Base-by-base conservation (phyloP, 148 eudicot genomes). In the Amaranthus hypochondriacus region DNA sequence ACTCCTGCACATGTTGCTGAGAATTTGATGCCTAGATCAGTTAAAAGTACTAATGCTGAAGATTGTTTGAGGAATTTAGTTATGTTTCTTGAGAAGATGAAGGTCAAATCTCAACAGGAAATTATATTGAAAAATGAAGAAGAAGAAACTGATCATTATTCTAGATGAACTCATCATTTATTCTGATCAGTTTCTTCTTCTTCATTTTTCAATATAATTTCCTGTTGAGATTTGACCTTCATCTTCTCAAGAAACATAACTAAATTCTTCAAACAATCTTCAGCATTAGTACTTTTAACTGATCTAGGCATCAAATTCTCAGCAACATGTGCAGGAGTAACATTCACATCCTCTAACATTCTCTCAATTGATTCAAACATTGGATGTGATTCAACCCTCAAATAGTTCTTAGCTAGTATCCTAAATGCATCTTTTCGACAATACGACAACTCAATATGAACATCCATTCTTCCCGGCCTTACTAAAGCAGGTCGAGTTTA, bases 311-410 rank as follows among this genome's bases (percentile, higher is more conserved):
- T 85, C 65, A 85, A 73, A 56, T 79, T 78, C 72, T 85, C 87
- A 0, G 85, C 87, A 9, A 82, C 87, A 69, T 85, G 81, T 14
- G 87, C 85, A 9, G 83, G 83, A n/a, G 73, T 79, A 51, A 77
- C 77, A 6, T 77, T 62, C 0, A 56, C 62, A 43, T 82, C 81
- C 69, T 66, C 76, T 73, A 82, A 63, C 69, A 82, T 49, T 39
- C 54, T 69, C 5, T 11, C 48, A 55, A 79, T 70, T 3, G 42
- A 62, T 18, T 28, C 58, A 52, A 85, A 85, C 67, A 80, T 66
- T 6, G 74, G 52, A 51, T 82, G 87, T 7, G 71, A 49, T 46
- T 84, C 78, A 48, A 81, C n/a, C 14, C 56, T 66, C 48, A 81
- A 55, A 72, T 81, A 84, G 56, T 80, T 83, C 74, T 68, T 70